These are phyloP conservation scores for Quercus parvula DNA, from an alignment of 306 rosid genomes.

Conservation along the genomic window DNA sequence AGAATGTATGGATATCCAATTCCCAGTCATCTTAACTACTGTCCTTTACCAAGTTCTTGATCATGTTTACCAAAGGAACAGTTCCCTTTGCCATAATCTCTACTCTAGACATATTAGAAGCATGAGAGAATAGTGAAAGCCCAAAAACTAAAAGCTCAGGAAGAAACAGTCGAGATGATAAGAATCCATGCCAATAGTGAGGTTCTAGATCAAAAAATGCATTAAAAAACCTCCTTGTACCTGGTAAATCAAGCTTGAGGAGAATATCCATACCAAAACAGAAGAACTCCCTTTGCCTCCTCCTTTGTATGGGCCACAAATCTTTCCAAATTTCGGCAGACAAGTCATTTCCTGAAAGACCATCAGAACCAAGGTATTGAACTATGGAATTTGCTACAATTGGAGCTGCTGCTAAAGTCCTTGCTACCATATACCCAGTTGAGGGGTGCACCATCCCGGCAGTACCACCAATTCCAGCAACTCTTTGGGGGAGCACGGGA, in stretches of 20 bases:
- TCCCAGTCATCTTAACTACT: slow-evolving; percentile 44
- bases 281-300: slow-evolving; percentile 97
- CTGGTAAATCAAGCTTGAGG: slow-evolving; percentile 87
- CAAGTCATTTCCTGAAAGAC: slow-evolving; percentile 48
- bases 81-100: slow-evolving; percentile 99
- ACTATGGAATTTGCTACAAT: slow-evolving; percentile 83
- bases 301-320: slow-evolving; percentile 88
- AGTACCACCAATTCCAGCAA: slow-evolving; percentile 95
- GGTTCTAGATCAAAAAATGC: slow-evolving; percentile 97
- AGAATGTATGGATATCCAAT: slow-evolving; percentile 31
- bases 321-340: slow-evolving; percentile 85
- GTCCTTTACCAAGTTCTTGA: slow-evolving; percentile 84
- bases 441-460: slow-evolving; percentile 99
- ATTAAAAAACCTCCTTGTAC: slow-evolving; percentile 76
- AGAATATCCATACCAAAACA: slow-evolving; percentile 97
- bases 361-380: slow-evolving; percentile 58
- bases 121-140: slow-evolving; percentile 83
- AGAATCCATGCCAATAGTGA: slow-evolving; percentile 94
- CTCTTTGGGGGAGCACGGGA: slow-evolving; percentile 92
- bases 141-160: slow-evolving; percentile 81
- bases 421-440: slow-evolving; percentile 97
- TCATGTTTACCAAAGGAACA: slow-evolving; percentile 86
- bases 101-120: slow-evolving; percentile 77
- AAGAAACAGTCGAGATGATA: slow-evolving; percentile 88
- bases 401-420: slow-evolving; percentile 96